phyloP scores from a whole-genome alignment of 768 basidiomycete species.

The Strobilomyces dryophilus region DNA sequence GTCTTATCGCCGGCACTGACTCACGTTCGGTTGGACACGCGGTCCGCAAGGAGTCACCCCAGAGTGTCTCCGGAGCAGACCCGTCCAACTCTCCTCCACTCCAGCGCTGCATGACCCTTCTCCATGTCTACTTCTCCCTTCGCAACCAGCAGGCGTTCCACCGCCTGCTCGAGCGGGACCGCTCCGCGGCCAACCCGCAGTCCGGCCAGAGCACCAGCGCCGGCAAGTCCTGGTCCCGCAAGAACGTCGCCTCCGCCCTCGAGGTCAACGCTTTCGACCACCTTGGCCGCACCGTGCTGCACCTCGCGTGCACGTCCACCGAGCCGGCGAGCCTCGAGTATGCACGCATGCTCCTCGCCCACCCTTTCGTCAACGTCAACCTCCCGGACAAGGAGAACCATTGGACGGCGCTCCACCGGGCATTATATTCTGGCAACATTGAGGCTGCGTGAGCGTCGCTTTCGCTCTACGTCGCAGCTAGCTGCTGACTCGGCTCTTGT shows the following conservation, averaged over 20 bases:
- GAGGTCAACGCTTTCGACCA: slow-evolving; percentile 73
- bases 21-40: slow-evolving; percentile 12
- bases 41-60: slow-evolving; percentile 24
- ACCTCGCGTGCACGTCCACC: slow-evolving; percentile 67
- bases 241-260: slow-evolving; percentile 32
- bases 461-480: not conserved
- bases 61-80: slow-evolving; percentile 21
- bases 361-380: slow-evolving; percentile 77
- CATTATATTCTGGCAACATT: slow-evolving; percentile 76
- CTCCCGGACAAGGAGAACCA: slow-evolving; percentile 76
- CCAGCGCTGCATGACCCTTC: slow-evolving; percentile 62
- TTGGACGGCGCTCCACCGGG: slow-evolving; percentile 90
- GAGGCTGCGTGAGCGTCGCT: slow-evolving; percentile 53
- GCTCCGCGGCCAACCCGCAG: slow-evolving; percentile 31
- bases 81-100: slow-evolving; percentile 10
- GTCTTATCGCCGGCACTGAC: slow-evolving; percentile 12
- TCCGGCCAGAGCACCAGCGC: slow-evolving; percentile 40
- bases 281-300: slow-evolving; percentile 75
- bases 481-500: slow-evolving; percentile 19
- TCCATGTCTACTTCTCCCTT: slow-evolving; percentile 72
- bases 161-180: slow-evolving; percentile 57
- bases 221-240: slow-evolving; percentile 56
- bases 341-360: slow-evolving; percentile 68
- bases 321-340: slow-evolving; percentile 71
- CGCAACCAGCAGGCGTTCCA: slow-evolving; percentile 75